A percentile compares a stretch with the other conserved stretches of the same genome.
Conservation (phyloP, 371 early-diverging fungal species). For the Mortierella sp. region DNA sequence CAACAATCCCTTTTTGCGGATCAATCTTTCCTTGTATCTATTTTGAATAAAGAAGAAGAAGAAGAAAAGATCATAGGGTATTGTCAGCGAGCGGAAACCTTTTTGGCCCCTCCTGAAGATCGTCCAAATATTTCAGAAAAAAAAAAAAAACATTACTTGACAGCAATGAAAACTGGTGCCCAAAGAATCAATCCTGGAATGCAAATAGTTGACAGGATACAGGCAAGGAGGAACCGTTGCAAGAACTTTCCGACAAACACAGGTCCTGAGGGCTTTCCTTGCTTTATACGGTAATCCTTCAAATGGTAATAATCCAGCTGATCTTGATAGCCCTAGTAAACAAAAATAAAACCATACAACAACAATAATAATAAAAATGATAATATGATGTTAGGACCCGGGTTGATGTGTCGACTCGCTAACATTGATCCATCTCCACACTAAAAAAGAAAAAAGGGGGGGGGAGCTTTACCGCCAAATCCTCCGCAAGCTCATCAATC, state of each 20-base stretch:
- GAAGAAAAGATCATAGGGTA: not conserved
- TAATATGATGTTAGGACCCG: not conserved
- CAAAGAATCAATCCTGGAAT: slow-evolving; percentile 48
- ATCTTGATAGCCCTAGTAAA: slow-evolving; percentile 44
- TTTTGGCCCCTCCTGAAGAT: too few species aligned
- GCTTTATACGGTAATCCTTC: slow-evolving; percentile 51
- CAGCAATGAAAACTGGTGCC: slow-evolving; percentile 46
- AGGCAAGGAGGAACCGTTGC: slow-evolving; percentile 37
- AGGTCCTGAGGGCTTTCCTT: slow-evolving; percentile 28
- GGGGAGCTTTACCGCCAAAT: slow-evolving; percentile 28
- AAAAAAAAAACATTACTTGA: slow-evolving; percentile 22
- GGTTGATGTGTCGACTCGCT: too few species aligned
- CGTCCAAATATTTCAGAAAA: not conserved
- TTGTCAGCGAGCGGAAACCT: not conserved
- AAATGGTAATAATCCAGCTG: slow-evolving; percentile 45
- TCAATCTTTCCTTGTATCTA: slow-evolving; percentile 45
- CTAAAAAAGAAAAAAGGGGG: not conserved
- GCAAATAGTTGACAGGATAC: slow-evolving; percentile 35
- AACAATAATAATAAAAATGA: not conserved
- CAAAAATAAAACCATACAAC: not conserved
- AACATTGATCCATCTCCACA: not conserved
- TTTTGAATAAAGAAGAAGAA: not conserved
- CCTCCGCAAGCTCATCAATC: slow-evolving; percentile 35
- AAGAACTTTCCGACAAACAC: slow-evolving; percentile 30
- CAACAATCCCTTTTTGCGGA: slow-evolving; percentile 43